Base-by-base conservation (phyloP, 2,329 filamentous ascomycete species). In the Alternaria atra region DNA sequence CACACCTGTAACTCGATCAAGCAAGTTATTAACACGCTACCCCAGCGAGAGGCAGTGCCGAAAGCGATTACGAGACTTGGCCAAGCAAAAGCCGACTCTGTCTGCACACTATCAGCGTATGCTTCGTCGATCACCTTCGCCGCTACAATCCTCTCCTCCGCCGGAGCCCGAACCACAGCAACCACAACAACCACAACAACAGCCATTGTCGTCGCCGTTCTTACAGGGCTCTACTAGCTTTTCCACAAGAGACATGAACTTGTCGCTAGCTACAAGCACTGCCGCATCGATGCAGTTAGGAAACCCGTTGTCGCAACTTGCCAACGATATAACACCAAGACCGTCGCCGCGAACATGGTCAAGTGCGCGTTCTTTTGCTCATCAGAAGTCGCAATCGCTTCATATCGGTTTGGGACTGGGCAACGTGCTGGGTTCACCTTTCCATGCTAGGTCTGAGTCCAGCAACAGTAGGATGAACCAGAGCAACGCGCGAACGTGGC, bases 21-120 rank as follows among this genome's bases (percentile, higher is more conserved):
- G 57, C 72, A 82, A 73, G 59, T 70, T 75, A 8, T 78, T 81
- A 63, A 71, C 79, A 27, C 70, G 80, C 37, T 90, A 86, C 84
- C 87, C 87, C 37, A 85, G 84, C 1, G 86, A 88, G 69, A 82
- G 85, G 50, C 84, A 86, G 25, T 88, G 86, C 17, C 81, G 88
- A 55, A 82, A 83, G 64, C 81, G 87, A 62, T 77, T 90, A 25
- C 85, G 88, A 64, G 80, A 85, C 50, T 77, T 90, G 15, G 89
- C 87, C 74, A 87, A 86, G 73, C 82, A 84, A 64, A 87, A 88
- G 70, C 86, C 88, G 58, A 86, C 83, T 6, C 84, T 90, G 51
- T 85, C 87, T 35, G 86, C 87, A 20, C 87, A 90, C 69, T 90
- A 90, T 71, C 86, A 89, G 71, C 84, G 88, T 61, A 81, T 90